Base-by-base conservation (phyloP, 225 moss, liverwort and hornwort species). In the Lunularia cruciata region DNA sequence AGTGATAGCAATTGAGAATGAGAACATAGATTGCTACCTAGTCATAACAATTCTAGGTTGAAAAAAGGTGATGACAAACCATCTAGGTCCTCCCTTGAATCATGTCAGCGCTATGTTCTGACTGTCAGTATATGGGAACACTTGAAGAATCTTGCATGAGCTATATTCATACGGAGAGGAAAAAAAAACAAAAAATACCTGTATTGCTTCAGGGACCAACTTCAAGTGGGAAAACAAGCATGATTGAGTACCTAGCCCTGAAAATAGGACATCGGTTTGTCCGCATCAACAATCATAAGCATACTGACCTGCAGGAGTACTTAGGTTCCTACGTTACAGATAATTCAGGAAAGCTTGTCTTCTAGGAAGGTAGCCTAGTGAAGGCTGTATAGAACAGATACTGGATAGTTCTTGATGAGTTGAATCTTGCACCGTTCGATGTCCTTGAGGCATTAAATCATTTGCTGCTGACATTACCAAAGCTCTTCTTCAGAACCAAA, bases 41-140 rank as follows among this genome's bases (percentile, higher is more conserved):
- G n/a, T n/a, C n/a, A n/a, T n/a, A 91, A 62, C 89, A 87, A 33
- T 91, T 94, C 48, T 94, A 89, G 94, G 94, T 94, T 68, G 94
- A 94, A 73, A 81, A 83, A 60, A n/a, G 85, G 94, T 46, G 78
- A 79, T 63, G 72, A 78, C 61, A 67, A 86, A 65, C 76, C 82
- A 47, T 77, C 84, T 75, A 84, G 76, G 75, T 89, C 72, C 74
- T 83, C 87, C 28, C 64, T 83, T 67, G 89, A 94, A 73, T 81
- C 76, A 54, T 76, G 75, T 75, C 81, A 87, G 54, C 80, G 80
- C 16, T 94, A 94, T 76, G 91, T 94, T 57, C 77, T 86, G 73
- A 94, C 89, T 16, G 73, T 73, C 63, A 86, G 91, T 33, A 91
- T 91, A 49, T 70, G 73, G 19, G 91, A 94, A 49, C 94, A 94